phyloP scores from a whole-genome alignment of 495 filamentous ascomycete species.

The Daldinia loculata region DNA sequence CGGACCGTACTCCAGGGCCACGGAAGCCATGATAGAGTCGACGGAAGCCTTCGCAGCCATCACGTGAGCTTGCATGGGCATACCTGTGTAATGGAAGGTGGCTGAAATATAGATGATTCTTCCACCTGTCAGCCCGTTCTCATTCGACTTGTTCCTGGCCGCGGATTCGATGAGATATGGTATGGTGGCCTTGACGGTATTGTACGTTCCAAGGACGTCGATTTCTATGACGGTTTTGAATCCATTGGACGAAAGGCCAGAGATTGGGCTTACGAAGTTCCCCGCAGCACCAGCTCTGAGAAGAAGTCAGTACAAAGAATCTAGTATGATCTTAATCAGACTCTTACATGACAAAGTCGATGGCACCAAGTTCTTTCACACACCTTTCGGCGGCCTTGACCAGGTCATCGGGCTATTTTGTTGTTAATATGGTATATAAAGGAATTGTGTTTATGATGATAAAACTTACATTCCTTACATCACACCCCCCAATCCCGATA shows the following conservation, averaged over 20 bases:
- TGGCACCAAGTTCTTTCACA: constrained; percentile 79
- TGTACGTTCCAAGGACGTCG: constrained; percentile 90
- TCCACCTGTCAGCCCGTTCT: constrained; percentile 69
- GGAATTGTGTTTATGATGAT: background rate
- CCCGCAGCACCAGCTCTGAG: constrained; percentile 89
- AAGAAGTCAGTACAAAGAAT: constrained; percentile 23
- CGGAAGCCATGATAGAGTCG: constrained; percentile 77
- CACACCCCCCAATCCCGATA: constrained; percentile 82
- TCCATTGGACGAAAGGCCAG: constrained; percentile 81
- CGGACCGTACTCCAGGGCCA: constrained; percentile 88
- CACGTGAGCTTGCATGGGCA: constrained; percentile 86
- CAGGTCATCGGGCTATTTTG: constrained; percentile 65
- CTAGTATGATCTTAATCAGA: background rate
- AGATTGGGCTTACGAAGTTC: constrained; percentile 92
- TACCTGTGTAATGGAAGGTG: constrained; percentile 86
- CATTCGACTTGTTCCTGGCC: constrained; percentile 60
- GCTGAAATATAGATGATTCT: constrained; percentile 89
- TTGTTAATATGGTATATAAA: constrained; percentile 12
- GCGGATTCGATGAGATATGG: constrained; percentile 80
- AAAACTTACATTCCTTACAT: constrained; percentile 70
- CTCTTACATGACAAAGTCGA: constrained; percentile 92
- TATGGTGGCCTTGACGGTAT: constrained; percentile 91
- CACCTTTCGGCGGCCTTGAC: constrained; percentile 78
- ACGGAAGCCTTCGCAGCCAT: constrained; percentile 90
- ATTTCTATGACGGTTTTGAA: constrained; percentile 98